These are phyloP conservation scores for Neofusicoccum kwambonambiense DNA, from an alignment of 2,329 filamentous ascomycete genomes.

Conservation along the genomic window DNA sequence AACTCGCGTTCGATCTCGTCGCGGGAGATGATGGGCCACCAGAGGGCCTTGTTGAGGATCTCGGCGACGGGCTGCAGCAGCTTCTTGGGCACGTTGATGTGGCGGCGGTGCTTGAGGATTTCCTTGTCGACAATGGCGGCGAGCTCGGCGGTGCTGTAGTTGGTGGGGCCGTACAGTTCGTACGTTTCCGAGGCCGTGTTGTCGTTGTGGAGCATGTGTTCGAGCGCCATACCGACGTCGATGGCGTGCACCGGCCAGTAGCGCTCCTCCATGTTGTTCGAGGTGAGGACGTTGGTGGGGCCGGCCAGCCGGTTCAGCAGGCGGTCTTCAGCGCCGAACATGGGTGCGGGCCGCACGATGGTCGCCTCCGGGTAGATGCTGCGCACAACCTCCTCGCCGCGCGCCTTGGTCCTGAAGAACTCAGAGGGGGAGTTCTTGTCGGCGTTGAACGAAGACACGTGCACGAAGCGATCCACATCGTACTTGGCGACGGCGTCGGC, in stretches of 20 bases:
- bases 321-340: conserved; percentile 94
- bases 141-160: conserved; percentile 88
- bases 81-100: conserved; percentile 85
- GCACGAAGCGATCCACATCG: conserved; percentile 93
- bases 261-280: conserved; percentile 90
- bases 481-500: conserved; percentile 95
- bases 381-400: conserved; percentile 78
- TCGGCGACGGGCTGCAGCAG: conserved; percentile 73
- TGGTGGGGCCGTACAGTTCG: conserved; percentile 89
- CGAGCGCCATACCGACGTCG: conserved; percentile 85
- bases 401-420: conserved; percentile 88
- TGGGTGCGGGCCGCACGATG: conserved; percentile 87
- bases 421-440: conserved; percentile 76
- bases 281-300: conserved; percentile 77
- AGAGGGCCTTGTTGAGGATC: conserved; percentile 76
- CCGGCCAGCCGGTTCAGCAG: conserved; percentile 83
- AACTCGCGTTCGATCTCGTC: conserved; percentile 92
- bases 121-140: conserved; percentile 85
- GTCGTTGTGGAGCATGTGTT: conserved; percentile 89
- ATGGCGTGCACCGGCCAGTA: conserved; percentile 91
- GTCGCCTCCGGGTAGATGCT: conserved; percentile 95
- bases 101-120: conserved; percentile 83
- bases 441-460: conserved; percentile 94
- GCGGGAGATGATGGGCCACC: conserved; percentile 81
- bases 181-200: conserved; percentile 85